These are phyloP conservation scores for Nigrospora oryzae DNA, from an alignment of 2,329 filamentous ascomycete genomes.

Conservation along the genomic window DNA sequence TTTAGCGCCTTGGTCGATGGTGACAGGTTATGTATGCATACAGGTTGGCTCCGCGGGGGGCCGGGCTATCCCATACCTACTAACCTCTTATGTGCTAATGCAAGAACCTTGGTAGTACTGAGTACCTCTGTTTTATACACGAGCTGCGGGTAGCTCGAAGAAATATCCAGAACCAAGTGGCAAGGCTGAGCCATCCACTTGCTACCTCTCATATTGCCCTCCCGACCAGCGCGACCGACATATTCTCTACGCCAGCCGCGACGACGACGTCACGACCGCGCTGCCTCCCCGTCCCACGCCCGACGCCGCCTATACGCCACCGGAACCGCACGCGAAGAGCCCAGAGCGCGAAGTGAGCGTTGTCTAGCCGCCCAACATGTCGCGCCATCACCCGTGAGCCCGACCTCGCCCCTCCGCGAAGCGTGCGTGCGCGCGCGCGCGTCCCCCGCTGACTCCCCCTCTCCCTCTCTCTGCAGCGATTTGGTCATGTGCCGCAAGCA, in stretches of 20 bases:
- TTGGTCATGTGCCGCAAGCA: constrained; percentile 99
- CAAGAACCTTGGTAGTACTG: no score
- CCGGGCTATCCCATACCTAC: no score
- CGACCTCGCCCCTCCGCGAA: constrained; percentile 9
- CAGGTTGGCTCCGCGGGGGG: no score
- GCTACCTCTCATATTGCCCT: constrained; percentile 5
- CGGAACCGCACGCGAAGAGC: neutral
- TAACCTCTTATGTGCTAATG: no score
- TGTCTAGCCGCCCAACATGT: constrained; percentile 50
- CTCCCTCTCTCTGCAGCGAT: constrained; percentile 37
- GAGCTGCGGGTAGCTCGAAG: constrained; percentile 5
- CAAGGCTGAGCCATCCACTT: constrained; percentile 36
- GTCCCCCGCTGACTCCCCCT: constrained; percentile 15
- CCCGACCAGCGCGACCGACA: constrained; percentile 7
- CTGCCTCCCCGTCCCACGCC: neutral
- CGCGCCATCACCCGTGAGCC: constrained; percentile 82
- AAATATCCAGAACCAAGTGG: constrained; percentile 16
- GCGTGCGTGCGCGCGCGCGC: no score
- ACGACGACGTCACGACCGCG: neutral
- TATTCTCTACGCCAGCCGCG: constrained; percentile 1
- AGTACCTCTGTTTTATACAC: constrained; percentile 1
- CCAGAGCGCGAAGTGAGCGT: neutral
- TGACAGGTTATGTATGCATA: no score
- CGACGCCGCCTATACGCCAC: constrained; percentile 1
- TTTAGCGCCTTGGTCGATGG: no score